phyloP scores from a whole-genome alignment of 768 basidiomycete species.

The Trametes gibbosa region DNA sequence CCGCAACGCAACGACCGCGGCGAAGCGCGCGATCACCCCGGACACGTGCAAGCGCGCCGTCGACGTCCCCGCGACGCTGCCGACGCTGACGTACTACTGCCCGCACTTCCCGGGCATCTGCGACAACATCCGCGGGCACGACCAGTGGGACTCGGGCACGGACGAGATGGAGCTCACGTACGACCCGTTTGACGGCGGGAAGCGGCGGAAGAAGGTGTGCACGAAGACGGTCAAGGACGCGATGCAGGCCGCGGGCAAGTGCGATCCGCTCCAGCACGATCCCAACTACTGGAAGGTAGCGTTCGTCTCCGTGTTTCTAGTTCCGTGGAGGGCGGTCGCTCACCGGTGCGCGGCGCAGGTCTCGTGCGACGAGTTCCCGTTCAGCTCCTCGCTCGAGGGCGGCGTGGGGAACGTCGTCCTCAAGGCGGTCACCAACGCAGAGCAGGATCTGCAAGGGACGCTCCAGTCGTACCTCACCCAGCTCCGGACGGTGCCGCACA shows the following conservation, averaged over 20 bases:
- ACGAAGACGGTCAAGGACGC: background rate
- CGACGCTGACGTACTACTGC: constrained; percentile 9
- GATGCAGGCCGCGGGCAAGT: background rate
- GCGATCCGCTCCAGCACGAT: constrained; percentile 1
- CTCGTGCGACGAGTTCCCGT: constrained; percentile 12
- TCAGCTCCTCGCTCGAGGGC: constrained; percentile 2
- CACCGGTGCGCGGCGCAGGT: background rate
- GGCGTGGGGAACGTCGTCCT: background rate
- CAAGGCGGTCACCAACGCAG: background rate
- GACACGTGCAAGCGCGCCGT: background rate
- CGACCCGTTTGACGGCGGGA: background rate
- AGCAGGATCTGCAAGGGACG: constrained; percentile 3
- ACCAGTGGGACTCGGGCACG: background rate
- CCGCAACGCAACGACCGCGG: background rate
- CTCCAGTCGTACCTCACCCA: background rate
- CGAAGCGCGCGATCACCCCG: background rate
- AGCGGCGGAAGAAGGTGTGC: background rate
- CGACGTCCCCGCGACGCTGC: background rate
- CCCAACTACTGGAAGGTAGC: constrained; percentile 3
- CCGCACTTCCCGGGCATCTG: constrained; percentile 2
- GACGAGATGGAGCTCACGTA: constrained; percentile 2
- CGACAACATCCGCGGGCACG: constrained; percentile 1
- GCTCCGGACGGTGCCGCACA: background rate
- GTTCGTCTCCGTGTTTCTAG: background rate
- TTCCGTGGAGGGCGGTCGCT: too few relatives aligned